These are phyloP conservation scores for Heliophila coronopifolia DNA, from an alignment of 441 rosid genomes.

Conservation along the genomic window DNA sequence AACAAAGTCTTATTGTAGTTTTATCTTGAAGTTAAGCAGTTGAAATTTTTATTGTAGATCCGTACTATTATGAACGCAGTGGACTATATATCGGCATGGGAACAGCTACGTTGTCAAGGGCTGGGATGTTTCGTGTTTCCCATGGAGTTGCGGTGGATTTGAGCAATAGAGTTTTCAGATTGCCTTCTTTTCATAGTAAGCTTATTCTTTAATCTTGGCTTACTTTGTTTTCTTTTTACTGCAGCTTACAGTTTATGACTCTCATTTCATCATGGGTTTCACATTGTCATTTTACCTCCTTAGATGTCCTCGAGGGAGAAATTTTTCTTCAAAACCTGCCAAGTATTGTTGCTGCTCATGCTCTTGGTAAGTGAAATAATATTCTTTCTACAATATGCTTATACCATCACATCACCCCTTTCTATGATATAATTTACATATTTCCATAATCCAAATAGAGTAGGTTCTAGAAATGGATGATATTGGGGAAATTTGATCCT, in stretches of 20 bases:
- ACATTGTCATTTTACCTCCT: conserved; percentile 3
- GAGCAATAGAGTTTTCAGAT: conserved; percentile 58
- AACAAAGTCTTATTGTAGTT: too few species aligned
- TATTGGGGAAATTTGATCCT: not conserved
- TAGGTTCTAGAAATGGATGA: not conserved
- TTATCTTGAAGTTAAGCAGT: conserved; percentile 16
- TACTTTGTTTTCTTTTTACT: conserved; percentile 9
- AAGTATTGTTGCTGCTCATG: conserved; percentile 79
- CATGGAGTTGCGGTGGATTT: conserved; percentile 84
- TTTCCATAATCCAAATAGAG: not conserved
- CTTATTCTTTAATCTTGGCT: conserved; percentile 17
- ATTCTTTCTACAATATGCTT: not conserved
- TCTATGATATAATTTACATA: not conserved
- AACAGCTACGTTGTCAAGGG: conserved; percentile 70
- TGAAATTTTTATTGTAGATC: conserved; percentile 56
- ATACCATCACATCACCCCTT: not conserved
- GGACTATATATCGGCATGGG: conserved; percentile 93
- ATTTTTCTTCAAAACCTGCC: conserved; percentile 96
- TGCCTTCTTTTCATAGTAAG: conserved; percentile 78
- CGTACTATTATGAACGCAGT: conserved; percentile 57
- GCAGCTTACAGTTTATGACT: conserved; percentile 15
- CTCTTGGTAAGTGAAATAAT: conserved; percentile 51
- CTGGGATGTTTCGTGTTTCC: conserved; percentile 80
- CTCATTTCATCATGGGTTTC: conserved; percentile 6
- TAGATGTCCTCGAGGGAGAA: conserved; percentile 92